Conservation (phyloP, 2,329 filamentous ascomycete genomes). For the Cordyceps cateniannulata region DNA sequence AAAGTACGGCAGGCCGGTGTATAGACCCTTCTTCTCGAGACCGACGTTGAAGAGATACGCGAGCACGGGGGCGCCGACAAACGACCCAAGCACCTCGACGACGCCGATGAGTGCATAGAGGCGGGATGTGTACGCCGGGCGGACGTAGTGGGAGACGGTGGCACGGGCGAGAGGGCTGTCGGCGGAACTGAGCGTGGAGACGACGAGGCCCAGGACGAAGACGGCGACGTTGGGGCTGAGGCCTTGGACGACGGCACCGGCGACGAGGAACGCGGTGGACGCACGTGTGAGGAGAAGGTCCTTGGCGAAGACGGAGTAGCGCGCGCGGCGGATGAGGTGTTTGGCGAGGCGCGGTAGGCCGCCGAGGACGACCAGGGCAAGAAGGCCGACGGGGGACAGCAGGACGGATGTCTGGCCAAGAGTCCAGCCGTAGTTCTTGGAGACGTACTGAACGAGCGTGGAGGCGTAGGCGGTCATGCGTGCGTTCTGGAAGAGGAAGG, state of each 20-base stretch:
- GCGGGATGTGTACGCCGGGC: conserved; percentile 31
- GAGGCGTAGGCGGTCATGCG: conserved; percentile 28
- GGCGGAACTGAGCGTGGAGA: conserved; percentile 32
- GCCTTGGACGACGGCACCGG: conserved; percentile 28
- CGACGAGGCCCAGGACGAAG: conserved; percentile 32
- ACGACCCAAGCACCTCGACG: conserved; percentile 31
- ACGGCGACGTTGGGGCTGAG: conserved; percentile 26
- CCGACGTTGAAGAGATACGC: conserved; percentile 33
- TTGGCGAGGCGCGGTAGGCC: conserved; percentile 29
- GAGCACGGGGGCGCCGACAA: conserved; percentile 34
- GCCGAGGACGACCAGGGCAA: conserved; percentile 31
- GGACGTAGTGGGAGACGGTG: conserved; percentile 34
- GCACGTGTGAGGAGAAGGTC: conserved; percentile 30
- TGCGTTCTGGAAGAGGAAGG: conserved; percentile 32
- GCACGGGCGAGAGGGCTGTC: conserved; percentile 32
- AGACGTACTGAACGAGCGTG: conserved; percentile 35
- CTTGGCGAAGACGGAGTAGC: conserved; percentile 29
- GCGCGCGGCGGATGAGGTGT: conserved; percentile 21
- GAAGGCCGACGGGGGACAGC: conserved; percentile 33
- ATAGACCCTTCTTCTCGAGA: conserved; percentile 27
- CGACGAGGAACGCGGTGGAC: conserved; percentile 27
- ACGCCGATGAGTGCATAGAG: conserved; percentile 36
- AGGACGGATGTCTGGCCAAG: conserved; percentile 36
- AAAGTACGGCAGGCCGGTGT: conserved; percentile 34
- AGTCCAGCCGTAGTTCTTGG: conserved; percentile 38